Conservation (phyloP, 176 grass and related monocot genomes). For the bread wheat (Triticum aestivum) region DNA sequence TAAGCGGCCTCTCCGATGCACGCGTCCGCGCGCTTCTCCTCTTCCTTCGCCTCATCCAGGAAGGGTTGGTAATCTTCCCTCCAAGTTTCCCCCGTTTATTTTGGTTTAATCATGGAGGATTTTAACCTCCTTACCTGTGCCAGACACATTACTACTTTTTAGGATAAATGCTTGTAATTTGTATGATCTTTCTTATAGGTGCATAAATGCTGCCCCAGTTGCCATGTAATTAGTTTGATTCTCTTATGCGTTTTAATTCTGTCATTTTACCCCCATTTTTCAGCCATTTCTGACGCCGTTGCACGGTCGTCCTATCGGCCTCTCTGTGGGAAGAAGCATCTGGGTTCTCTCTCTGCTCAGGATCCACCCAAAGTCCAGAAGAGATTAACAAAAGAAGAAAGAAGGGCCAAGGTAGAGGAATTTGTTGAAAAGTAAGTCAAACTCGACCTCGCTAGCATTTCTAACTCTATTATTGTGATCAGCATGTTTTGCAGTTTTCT, state of each 20-base stretch:
- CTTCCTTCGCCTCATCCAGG: constrained; percentile 29
- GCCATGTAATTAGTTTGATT: background rate
- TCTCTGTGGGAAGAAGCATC: constrained; percentile 34
- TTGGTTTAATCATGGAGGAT: constrained; percentile 16
- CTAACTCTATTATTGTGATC: background rate
- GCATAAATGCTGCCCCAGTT: background rate
- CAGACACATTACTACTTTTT: background rate
- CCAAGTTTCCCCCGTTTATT: background rate
- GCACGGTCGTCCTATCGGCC: constrained; percentile 1
- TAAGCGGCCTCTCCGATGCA: constrained; percentile 36
- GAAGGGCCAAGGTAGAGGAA: constrained; percentile 22
- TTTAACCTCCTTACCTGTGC: background rate
- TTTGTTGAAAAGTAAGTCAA: constrained; percentile 3
- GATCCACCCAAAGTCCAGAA: constrained; percentile 17
- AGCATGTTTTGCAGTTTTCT: background rate
- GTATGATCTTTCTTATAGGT: background rate
- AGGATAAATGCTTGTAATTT: background rate
- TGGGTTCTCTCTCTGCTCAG: constrained; percentile 9
- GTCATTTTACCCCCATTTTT: background rate
- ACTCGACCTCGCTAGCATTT: background rate
- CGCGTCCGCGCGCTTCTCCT: constrained; percentile 35
- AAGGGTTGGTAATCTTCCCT: constrained; percentile 19
- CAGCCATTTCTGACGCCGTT: constrained; percentile 29
- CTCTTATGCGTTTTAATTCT: background rate
- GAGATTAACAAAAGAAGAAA: constrained; percentile 33